phyloP scores from a whole-genome alignment of 2,329 filamentous ascomycete genomes.

The Pseudopyricularia javanii region DNA sequence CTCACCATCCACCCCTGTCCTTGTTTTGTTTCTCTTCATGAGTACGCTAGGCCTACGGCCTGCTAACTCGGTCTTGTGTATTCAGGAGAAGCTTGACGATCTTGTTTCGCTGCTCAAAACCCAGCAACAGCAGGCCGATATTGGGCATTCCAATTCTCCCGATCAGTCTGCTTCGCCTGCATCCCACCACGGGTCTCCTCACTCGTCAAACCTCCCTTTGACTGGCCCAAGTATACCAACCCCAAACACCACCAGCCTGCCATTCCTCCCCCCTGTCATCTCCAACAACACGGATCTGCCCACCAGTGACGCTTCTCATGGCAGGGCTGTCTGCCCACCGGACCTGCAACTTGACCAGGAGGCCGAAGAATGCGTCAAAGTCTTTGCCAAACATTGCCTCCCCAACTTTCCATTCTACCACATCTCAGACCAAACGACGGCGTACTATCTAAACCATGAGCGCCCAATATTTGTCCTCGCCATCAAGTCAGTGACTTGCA shows the following conservation, averaged over 20 bases:
- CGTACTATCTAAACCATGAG: conserved; percentile 22
- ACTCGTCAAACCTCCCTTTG: no score
- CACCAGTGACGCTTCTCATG: not conserved
- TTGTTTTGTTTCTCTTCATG: not conserved
- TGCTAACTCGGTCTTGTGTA: no score
- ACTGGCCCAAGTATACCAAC: no score
- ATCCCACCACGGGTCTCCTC: conserved; percentile 3
- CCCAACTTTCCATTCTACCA: conserved; percentile 31
- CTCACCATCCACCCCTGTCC: not conserved
- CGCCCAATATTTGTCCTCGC: conserved; percentile 36
- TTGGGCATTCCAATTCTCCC: conserved; percentile 7
- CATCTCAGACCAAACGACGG: conserved; percentile 21
- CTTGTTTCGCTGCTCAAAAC: conserved; percentile 29
- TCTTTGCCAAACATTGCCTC: conserved; percentile 26
- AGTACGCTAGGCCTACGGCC: not conserved
- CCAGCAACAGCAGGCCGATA: conserved; percentile 7
- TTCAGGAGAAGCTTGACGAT: conserved; percentile 32
- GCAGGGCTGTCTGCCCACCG: not conserved
- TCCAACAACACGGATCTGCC: not conserved
- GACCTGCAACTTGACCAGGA: conserved; percentile 9
- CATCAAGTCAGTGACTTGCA: conserved; percentile 32
- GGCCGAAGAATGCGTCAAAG: conserved; percentile 23
- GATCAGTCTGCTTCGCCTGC: conserved; percentile 10
- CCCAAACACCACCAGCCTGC: not conserved
- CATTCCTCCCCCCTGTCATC: not conserved